Conservation (phyloP, 2,329 filamentous ascomycete genomes). For the Xylariales sp. region DNA sequence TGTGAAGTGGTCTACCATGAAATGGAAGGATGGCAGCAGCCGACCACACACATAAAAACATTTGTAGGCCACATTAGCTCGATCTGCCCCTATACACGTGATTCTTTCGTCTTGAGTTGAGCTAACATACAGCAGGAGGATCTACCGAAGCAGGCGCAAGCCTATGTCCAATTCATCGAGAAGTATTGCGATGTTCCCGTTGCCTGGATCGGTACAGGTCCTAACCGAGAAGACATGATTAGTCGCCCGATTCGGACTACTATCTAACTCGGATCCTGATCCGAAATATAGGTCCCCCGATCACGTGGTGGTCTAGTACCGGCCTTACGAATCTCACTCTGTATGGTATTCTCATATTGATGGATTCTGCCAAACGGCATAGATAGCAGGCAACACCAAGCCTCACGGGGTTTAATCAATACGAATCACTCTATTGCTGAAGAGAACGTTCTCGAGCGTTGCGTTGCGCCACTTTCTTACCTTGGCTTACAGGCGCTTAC, state of each 20-base stretch:
- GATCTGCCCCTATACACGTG: neutral
- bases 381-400: neutral
- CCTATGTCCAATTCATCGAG: constrained; percentile 65
- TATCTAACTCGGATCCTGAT: neutral
- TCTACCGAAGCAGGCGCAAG: constrained; percentile 71
- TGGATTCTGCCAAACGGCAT: neutral
- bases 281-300: neutral
- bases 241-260: neutral
- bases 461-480: constrained; percentile 1
- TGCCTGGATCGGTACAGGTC: constrained; percentile 34
- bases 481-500: constrained; percentile 14
- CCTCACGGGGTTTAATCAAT: neutral
- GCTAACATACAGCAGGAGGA: constrained; percentile 53
- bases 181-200: constrained; percentile 36
- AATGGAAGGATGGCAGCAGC: constrained; percentile 74
- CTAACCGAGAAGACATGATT: constrained; percentile 28
- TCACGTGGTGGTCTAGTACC: neutral
- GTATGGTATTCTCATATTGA: neutral
- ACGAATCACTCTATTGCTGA: neutral
- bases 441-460: neutral
- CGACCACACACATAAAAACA: constrained; percentile 68
- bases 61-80: constrained; percentile 54
- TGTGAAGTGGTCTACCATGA: constrained; percentile 74
- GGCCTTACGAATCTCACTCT: neutral
- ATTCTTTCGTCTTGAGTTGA: neutral